A percentile compares a stretch with the other conserved stretches of the same genome.
phyloP scores from a whole-genome alignment of 2,329 filamentous ascomycete genomes.

The Xylariaceae sp. region DNA sequence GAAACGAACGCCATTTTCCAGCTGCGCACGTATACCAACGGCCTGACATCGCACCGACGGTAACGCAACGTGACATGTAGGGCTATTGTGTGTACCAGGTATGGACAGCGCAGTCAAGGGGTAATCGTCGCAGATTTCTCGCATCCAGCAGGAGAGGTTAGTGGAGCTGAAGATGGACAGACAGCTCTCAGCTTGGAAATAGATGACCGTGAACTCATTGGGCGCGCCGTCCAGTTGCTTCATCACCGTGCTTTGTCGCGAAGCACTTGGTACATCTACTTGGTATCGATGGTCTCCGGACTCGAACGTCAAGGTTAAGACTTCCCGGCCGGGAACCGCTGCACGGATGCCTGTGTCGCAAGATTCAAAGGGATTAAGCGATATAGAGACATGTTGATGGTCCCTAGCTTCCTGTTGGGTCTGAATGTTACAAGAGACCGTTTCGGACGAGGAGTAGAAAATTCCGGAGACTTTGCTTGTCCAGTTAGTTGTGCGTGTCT shows the following conservation, averaged over 20 bases:
- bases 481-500: constrained; percentile 37
- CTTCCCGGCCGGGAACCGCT: constrained; percentile 56
- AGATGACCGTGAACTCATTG: constrained; percentile 59
- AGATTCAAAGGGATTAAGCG: constrained; percentile 63
- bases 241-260: constrained; percentile 55
- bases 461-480: constrained; percentile 40
- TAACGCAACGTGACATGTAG: constrained; percentile 76
- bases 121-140: constrained; percentile 62
- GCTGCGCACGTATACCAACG: constrained; percentile 68
- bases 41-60: constrained; percentile 93
- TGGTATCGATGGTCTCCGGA: constrained; percentile 61
- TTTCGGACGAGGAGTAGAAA: constrained; percentile 38
- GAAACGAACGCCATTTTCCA: constrained; percentile 88
- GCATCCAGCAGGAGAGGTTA: constrained; percentile 74
- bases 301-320: constrained; percentile 70
- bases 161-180: constrained; percentile 66
- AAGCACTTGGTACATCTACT: constrained; percentile 64
- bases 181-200: constrained; percentile 50
- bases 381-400: constrained; percentile 57
- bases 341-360: constrained; percentile 57
- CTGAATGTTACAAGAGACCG: constrained; percentile 29
- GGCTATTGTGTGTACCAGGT: constrained; percentile 92
- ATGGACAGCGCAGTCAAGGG: constrained; percentile 79
- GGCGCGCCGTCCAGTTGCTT: constrained; percentile 47
- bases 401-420: constrained; percentile 56